Percentiles rank a stretch among this genome's conserved stretches.
phyloP scores from a whole-genome alignment of 495 filamentous ascomycete genomes.

The Friedmanniomyces simplex region DNA sequence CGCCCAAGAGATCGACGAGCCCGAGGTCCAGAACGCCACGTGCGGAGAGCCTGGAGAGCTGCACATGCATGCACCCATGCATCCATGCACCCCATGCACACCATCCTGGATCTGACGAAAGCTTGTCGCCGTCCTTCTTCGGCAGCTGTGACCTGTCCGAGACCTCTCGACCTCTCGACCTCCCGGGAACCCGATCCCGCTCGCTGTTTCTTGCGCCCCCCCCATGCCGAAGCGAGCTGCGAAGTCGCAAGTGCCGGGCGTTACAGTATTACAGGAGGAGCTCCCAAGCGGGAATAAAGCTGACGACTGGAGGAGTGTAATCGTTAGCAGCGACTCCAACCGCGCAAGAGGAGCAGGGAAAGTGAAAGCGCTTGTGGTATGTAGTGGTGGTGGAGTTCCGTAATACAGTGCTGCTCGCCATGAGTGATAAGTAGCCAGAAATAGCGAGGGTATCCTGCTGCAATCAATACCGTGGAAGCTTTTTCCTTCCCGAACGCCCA shows the following conservation, averaged over 20 bases:
- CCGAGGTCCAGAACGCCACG: not conserved
- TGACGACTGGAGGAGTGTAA: no score
- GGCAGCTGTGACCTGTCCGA: no score
- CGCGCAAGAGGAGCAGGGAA: no score
- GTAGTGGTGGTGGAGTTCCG: no score
- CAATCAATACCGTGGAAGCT: not conserved
- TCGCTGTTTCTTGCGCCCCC: not conserved
- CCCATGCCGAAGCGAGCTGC: no score
- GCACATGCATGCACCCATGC: not conserved
- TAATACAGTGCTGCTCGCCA: no score
- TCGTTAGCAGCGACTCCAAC: no score
- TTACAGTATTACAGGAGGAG: not conserved
- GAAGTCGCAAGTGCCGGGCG: not conserved
- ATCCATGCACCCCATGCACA: no score
- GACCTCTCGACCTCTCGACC: no score
- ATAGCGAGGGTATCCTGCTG: slow-evolving; percentile 1
- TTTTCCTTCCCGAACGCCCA: not conserved
- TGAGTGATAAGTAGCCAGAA: not conserved
- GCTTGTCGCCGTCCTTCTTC: not conserved
- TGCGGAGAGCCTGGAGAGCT: not conserved
- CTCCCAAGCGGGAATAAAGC: no score
- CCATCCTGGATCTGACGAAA: not conserved
- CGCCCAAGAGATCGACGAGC: not conserved
- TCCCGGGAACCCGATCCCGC: not conserved
- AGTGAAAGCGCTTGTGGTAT: no score